phyloP scores from a whole-genome alignment of 2,329 filamentous ascomycete species.

The Fusarium cicatricum region DNA sequence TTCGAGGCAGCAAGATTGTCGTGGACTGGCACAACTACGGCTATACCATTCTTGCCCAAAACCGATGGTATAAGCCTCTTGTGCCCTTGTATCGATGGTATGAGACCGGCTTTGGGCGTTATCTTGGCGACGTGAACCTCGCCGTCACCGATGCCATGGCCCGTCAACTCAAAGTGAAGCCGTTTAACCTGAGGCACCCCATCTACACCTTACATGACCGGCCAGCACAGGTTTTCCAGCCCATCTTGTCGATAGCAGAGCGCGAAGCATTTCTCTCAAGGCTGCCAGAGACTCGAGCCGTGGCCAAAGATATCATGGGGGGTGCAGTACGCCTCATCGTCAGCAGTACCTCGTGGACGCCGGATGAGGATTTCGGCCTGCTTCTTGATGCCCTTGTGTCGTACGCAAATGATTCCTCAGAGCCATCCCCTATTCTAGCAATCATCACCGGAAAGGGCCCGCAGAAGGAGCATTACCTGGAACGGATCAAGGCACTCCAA shows the following conservation, averaged over 20 bases:
- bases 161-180: conserved; percentile 67
- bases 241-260: conserved; percentile 59
- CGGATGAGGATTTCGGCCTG: conserved; percentile 93
- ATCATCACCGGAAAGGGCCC: conserved; percentile 97
- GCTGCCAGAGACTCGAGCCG: conserved; percentile 69
- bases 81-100: conserved; percentile 80
- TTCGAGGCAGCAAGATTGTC: conserved; percentile 82
- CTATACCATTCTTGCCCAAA: conserved; percentile 84
- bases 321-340: conserved; percentile 76
- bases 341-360: conserved; percentile 96
- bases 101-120: conserved; percentile 74
- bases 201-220: conserved; percentile 85
- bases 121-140: conserved; percentile 76
- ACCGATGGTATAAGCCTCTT: conserved; percentile 72
- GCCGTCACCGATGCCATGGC: conserved; percentile 93
- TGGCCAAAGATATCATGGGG: conserved; percentile 66
- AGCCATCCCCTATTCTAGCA: conserved; percentile 74
- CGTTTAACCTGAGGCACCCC: conserved; percentile 71
- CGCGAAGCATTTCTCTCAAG: conserved; percentile 68
- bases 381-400: conserved; percentile 81
- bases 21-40: conserved; percentile 99
- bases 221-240: conserved; percentile 83
- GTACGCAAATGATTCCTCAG: conserved; percentile 65
- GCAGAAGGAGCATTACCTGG: conserved; percentile 78
- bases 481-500: conserved; percentile 69